Evolutionary conservation across 2,329 filamentous ascomycete genomes (phyloP).

Genomic region (Diaporthe eres): DNA sequence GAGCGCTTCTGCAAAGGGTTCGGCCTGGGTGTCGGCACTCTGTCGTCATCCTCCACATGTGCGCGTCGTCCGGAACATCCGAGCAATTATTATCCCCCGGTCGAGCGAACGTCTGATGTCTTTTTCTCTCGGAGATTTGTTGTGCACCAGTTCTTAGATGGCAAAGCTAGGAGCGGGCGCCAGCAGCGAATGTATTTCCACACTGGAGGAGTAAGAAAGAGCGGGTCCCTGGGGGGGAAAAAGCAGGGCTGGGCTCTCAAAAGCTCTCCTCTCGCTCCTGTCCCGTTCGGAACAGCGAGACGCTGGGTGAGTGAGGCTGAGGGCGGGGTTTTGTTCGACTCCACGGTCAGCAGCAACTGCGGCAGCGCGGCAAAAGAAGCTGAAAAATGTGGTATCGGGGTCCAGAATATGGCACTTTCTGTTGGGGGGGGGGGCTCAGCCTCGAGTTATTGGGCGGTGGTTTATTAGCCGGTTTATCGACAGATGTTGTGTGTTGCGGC

Average conservation of each 20-base stretch:
- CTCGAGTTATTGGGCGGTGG: not conserved
- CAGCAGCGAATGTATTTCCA: not conserved
- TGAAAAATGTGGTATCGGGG: not conserved
- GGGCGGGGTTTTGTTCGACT: not conserved
- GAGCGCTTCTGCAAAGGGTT: not conserved
- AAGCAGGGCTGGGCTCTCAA: not conserved
- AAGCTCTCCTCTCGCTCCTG: not conserved
- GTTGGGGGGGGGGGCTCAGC: not conserved
- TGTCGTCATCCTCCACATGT: slow-evolving; percentile 31
- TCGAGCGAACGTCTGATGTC: not conserved
- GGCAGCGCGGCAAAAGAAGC: slow-evolving; percentile 10
- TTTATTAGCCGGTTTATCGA: slow-evolving; percentile 11
- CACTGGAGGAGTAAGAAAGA: not conserved
- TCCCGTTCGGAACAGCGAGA: slow-evolving; percentile 8
- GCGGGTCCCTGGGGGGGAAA: not conserved
- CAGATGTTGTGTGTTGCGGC: not conserved
- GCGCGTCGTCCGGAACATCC: slow-evolving; percentile 19
- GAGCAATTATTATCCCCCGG: slow-evolving; percentile 1
- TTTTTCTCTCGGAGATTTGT: not conserved
- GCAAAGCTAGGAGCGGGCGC: not conserved
- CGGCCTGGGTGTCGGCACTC: slow-evolving; percentile 21
- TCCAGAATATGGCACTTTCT: not conserved
- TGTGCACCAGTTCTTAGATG: not conserved
- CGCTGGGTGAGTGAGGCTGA: slow-evolving; percentile 17
- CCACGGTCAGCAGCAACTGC: not conserved